These are phyloP conservation scores for Suhomyces bolitotheri DNA, from an alignment of 1,139 yeast genomes.

Conservation along the genomic window DNA sequence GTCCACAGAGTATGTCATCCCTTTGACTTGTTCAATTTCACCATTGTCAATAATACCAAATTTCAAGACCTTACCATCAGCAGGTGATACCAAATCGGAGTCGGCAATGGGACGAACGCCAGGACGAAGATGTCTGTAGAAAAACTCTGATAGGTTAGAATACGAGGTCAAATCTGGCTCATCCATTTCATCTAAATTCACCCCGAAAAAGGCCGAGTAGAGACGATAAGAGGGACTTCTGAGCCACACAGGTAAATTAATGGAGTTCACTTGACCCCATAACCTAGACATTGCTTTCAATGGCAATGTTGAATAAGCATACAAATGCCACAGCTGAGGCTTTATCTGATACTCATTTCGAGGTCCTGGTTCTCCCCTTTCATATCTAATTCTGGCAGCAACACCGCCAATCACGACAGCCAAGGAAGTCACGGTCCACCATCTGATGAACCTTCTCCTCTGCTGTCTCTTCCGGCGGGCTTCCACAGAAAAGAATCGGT, in stretches of 20 bases:
- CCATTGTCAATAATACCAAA: slow-evolving; percentile 83
- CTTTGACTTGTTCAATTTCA: slow-evolving; percentile 95
- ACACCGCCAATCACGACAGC: slow-evolving; percentile 67
- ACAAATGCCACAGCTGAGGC: slow-evolving; percentile 83
- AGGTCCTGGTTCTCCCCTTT: slow-evolving; percentile 31
- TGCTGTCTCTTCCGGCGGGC: slow-evolving; percentile 46
- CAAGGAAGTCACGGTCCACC: slow-evolving; percentile 71
- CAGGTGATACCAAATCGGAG: slow-evolving; percentile 77
- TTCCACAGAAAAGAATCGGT: slow-evolving; percentile 46
- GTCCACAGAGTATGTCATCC: slow-evolving; percentile 88
- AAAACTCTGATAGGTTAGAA: slow-evolving; percentile 84
- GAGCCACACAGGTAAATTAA: slow-evolving; percentile 84
- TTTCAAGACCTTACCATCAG: slow-evolving; percentile 89
- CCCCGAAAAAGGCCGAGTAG: slow-evolving; percentile 83
- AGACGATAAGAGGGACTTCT: slow-evolving; percentile 79
- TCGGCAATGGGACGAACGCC: slow-evolving; percentile 78
- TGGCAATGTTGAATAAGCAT: slow-evolving; percentile 87
- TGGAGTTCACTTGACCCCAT: slow-evolving; percentile 90
- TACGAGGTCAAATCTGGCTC: slow-evolving; percentile 77
- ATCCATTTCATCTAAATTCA: slow-evolving; percentile 82
- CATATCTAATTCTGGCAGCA: slow-evolving; percentile 53
- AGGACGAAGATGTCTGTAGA: slow-evolving; percentile 78
- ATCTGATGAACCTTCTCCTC: slow-evolving; percentile 54
- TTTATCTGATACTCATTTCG: slow-evolving; percentile 47
- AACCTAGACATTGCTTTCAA: slow-evolving; percentile 85